Base-by-base conservation (phyloP, 1,139 yeast genomes). In the Kluyveromyces marxianus region DNA sequence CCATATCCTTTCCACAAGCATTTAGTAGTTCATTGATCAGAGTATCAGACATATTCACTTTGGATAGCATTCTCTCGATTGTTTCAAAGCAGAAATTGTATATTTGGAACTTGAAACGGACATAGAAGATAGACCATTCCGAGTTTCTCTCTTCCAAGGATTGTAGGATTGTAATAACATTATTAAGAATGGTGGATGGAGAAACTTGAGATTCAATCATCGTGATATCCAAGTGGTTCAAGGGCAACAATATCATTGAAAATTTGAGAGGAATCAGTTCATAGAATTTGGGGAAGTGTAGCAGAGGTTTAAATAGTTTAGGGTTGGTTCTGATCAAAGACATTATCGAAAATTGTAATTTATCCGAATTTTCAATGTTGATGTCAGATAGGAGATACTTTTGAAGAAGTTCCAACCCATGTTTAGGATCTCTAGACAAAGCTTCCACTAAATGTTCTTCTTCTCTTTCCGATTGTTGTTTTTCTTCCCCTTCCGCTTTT, bases 201-300 rank as follows among this genome's bases (percentile, higher is more conserved):
- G 51, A 53, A 47, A 57, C 56, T 14, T 50, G 48, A 3, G 53
- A 33, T 3, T 50, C 34, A 52, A 43, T 52, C 44, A 2, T 8
- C 7, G 51, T 44, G 24, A 51, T 25, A 7, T 53, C 56, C 4
- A 55, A 38, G 33, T 56, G 55, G 49, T 65, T 65, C 4, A 67
- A 57, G 0, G 70, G 61, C 34, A 57, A 57, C 8, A 62, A 50
- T 45, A 67, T 67, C 38, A 69, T 47, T 1, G 60, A 45, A 32
- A 56, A 48, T 2, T 48, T 47, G 7, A 60, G 35, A 3, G 66
- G 66, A 14, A 66, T 41, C 6, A 57, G 44, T 7, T 53, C 53
- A 34, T 55, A 58, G 50, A 67, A 67, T 4, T 38, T 34, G 3
- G 59, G 48, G 3, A 54, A 44, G 1, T 52, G 33, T 33, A 66